A percentile compares a stretch with the other conserved stretches of the same genome.
Evolutionary conservation across 2,329 filamentous ascomycete species (phyloP).

Genomic region (Endoconidiophora laricicola): DNA sequence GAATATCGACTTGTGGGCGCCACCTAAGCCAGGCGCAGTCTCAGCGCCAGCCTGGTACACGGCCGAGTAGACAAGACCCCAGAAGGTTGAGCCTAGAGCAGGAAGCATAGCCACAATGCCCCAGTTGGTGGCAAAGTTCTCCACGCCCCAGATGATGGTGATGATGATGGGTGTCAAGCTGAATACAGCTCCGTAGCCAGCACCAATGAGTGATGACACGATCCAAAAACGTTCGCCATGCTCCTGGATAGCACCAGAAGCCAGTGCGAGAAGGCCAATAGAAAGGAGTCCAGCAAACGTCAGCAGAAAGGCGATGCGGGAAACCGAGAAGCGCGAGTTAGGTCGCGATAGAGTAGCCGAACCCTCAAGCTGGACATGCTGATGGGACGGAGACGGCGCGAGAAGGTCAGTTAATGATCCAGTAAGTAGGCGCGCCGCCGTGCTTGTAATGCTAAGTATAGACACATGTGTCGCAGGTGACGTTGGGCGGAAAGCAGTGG

Average conservation of each 20-base stretch:
- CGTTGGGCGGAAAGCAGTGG: constrained; percentile 24
- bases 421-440: constrained; percentile 73
- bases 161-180: constrained; percentile 80
- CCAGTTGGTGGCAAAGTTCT: constrained; percentile 98
- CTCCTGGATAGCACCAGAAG: constrained; percentile 57
- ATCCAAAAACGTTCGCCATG: constrained; percentile 69
- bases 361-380: constrained; percentile 33
- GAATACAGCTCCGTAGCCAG: constrained; percentile 87
- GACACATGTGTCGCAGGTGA: constrained; percentile 78
- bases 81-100: constrained; percentile 72
- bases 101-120: constrained; percentile 88
- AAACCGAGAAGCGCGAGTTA: constrained; percentile 39
- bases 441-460: constrained; percentile 80
- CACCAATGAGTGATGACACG: constrained; percentile 68
- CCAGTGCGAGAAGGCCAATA: constrained; percentile 59
- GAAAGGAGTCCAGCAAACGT: constrained; percentile 59
- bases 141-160: constrained; percentile 94
- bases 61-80: constrained; percentile 75
- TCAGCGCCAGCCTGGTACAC: constrained; percentile 56
- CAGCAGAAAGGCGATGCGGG: constrained; percentile 65
- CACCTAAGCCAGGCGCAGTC: constrained; percentile 19
- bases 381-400: constrained; percentile 48
- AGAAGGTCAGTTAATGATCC: constrained; percentile 79
- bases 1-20: constrained; percentile 34
- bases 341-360: constrained; percentile 15